These are phyloP conservation scores for Nyssa sinensis DNA, from an alignment of 148 eudicot species.

Conservation along the genomic window DNA sequence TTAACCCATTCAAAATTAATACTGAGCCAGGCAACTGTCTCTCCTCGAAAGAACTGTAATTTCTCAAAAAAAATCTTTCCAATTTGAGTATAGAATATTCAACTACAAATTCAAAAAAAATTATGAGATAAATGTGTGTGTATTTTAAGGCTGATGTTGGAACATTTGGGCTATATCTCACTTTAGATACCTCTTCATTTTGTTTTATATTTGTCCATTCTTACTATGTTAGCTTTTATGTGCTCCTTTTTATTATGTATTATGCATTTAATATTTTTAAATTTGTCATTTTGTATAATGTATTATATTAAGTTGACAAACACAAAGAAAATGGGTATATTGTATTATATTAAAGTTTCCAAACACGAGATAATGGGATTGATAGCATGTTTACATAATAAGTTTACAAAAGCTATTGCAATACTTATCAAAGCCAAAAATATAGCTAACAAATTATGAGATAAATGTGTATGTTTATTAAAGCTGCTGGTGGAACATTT, in stretches of 20 bases:
- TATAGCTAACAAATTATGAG: not conserved
- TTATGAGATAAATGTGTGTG: not conserved
- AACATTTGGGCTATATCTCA: not conserved
- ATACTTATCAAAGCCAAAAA: too few species aligned
- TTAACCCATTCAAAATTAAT: not conserved
- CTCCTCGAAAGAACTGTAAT: not conserved
- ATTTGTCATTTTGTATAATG: not conserved
- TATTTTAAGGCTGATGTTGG: not conserved
- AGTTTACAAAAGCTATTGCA: too few species aligned
- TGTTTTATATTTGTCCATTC: not conserved
- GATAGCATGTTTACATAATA: too few species aligned
- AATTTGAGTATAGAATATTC: not conserved
- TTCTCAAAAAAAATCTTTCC: not conserved
- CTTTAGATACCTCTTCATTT: not conserved
- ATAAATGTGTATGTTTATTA: not conserved
- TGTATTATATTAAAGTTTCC: too few species aligned
- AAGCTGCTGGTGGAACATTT: not conserved
- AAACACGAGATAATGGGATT: too few species aligned
- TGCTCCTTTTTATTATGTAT: too few species aligned
- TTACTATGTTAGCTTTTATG: not conserved
- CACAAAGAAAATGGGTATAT: too few species aligned
- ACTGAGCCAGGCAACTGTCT: not conserved
- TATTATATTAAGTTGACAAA: not conserved
- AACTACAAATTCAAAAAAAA: not conserved
- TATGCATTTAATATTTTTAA: not conserved